A percentile compares a stretch with the other conserved stretches of the same genome.
phyloP scores from a whole-genome alignment of 441 rosid species.

The Populus hybrid region DNA sequence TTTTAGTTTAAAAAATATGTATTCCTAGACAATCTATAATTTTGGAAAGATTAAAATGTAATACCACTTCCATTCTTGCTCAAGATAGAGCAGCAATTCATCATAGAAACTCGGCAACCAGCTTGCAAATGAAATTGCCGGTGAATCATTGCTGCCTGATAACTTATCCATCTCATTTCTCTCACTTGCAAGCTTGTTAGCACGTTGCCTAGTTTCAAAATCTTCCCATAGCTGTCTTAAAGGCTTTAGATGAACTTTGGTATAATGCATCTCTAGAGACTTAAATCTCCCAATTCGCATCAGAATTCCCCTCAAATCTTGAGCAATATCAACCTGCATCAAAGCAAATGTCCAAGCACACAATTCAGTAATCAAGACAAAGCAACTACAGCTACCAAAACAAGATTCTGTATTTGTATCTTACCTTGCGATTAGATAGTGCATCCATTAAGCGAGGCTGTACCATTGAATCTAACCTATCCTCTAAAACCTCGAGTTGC shows the following conservation, averaged over 20 bases:
- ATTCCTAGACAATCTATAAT: not conserved
- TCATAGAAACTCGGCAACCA: slow-evolving; percentile 97
- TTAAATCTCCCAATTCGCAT: slow-evolving; percentile 93
- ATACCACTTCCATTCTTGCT: slow-evolving; percentile 99
- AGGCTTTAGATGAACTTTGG: slow-evolving; percentile 85
- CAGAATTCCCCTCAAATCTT: slow-evolving; percentile 94
- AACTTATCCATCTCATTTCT: slow-evolving; percentile 60
- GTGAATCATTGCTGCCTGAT: slow-evolving; percentile 44
- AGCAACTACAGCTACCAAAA: not conserved
- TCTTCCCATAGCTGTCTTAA: slow-evolving; percentile 93
- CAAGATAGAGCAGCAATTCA: slow-evolving; percentile 89
- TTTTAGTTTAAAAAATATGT: no score
- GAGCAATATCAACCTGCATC: slow-evolving; percentile 82
- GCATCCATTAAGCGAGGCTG: slow-evolving; percentile 98
- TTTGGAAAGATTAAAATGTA: slow-evolving; percentile 7
- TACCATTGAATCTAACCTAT: slow-evolving; percentile 90
- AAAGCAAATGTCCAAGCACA: slow-evolving; percentile 11
- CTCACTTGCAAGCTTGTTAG: slow-evolving; percentile 18
- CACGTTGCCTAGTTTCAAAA: slow-evolving; percentile 65
- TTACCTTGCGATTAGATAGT: slow-evolving; percentile 83
- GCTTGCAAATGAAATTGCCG: slow-evolving; percentile 58
- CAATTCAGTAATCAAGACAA: not conserved
- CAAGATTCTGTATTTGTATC: not conserved
- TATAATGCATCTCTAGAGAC: slow-evolving; percentile 84
- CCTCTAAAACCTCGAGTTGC: slow-evolving; percentile 95